Evolutionary conservation across 2,329 filamentous ascomycete genomes (phyloP).

Genomic region (Cordyceps javanica): DNA sequence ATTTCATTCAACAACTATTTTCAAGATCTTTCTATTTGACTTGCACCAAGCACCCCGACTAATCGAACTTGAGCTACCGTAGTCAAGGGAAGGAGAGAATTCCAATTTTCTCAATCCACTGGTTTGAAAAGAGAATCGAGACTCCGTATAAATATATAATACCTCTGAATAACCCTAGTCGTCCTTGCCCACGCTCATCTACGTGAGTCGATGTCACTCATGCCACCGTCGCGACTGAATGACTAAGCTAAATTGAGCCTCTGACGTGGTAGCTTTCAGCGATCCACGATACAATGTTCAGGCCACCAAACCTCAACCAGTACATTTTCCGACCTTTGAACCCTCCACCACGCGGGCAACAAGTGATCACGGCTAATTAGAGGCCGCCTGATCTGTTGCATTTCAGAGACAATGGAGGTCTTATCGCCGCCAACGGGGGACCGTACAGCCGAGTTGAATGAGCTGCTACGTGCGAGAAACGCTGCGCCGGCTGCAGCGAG

Average conservation of each 20-base stretch:
- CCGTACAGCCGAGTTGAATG: conserved; percentile 63
- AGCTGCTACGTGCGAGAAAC: conserved; percentile 56
- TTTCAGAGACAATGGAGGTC: background rate
- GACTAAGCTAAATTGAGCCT: conserved; percentile 5
- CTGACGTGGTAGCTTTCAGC: conserved; percentile 10
- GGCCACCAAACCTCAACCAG: background rate
- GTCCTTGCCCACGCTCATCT: no score
- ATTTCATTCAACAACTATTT: no score
- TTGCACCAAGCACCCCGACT: background rate
- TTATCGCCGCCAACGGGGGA: conserved; percentile 37
- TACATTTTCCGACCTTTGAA: background rate
- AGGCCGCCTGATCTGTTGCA: background rate
- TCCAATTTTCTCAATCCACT: no score
- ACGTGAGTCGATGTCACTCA: background rate
- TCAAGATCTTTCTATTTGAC: background rate
- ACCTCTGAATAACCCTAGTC: no score
- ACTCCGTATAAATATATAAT: no score
- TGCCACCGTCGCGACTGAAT: background rate
- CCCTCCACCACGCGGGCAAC: background rate
- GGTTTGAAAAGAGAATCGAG: no score
- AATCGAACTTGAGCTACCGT: no score
- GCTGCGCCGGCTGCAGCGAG: conserved; percentile 39
- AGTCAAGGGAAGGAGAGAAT: no score
- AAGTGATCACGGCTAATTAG: background rate
- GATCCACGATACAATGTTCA: background rate